Evolutionary conservation across 495 filamentous ascomycete species (phyloP).

Genomic region (Aspergillus sparsus): DNA sequence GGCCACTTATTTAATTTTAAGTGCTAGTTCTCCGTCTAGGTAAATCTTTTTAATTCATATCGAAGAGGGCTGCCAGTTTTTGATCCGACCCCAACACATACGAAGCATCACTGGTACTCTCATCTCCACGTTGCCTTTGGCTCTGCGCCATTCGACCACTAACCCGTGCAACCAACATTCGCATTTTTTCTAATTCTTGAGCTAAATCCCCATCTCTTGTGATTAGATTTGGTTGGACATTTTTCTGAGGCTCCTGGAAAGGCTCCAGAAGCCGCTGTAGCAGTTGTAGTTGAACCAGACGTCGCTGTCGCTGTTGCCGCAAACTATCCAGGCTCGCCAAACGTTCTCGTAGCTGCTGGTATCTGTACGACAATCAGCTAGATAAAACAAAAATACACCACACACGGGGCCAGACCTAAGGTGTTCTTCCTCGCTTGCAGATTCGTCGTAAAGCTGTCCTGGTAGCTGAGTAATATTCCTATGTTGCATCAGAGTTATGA

Average conservation of each 20-base stretch:
- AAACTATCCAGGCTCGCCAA: constrained; percentile 54
- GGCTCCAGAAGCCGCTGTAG: constrained; percentile 61
- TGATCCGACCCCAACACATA: constrained; percentile 35
- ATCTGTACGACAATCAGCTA: constrained; percentile 48
- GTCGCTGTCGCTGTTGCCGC: constrained; percentile 54
- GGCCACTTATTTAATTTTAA: too few species aligned
- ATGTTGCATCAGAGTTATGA: constrained; percentile 18
- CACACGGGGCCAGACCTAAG: constrained; percentile 31
- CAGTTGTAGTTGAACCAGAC: constrained; percentile 56
- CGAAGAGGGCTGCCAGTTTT: constrained; percentile 40
- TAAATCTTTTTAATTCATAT: constrained; percentile 27
- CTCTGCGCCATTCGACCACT: constrained; percentile 57
- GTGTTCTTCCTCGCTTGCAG: constrained; percentile 37
- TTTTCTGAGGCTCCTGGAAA: constrained; percentile 54
- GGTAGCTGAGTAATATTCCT: constrained; percentile 47
- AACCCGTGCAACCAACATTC: constrained; percentile 71
- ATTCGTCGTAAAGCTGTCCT: constrained; percentile 33
- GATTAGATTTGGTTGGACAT: constrained; percentile 76
- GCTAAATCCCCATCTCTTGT: constrained; percentile 72
- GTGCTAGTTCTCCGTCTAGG: too few species aligned
- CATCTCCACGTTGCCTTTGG: constrained; percentile 24
- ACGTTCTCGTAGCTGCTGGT: constrained; percentile 53
- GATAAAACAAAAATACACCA: constrained; percentile 29
- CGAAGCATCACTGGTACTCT: constrained; percentile 22
- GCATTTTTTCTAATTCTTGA: constrained; percentile 73